These are phyloP conservation scores for Daedalea quercina DNA, from an alignment of 768 basidiomycete species.

Conservation along the genomic window DNA sequence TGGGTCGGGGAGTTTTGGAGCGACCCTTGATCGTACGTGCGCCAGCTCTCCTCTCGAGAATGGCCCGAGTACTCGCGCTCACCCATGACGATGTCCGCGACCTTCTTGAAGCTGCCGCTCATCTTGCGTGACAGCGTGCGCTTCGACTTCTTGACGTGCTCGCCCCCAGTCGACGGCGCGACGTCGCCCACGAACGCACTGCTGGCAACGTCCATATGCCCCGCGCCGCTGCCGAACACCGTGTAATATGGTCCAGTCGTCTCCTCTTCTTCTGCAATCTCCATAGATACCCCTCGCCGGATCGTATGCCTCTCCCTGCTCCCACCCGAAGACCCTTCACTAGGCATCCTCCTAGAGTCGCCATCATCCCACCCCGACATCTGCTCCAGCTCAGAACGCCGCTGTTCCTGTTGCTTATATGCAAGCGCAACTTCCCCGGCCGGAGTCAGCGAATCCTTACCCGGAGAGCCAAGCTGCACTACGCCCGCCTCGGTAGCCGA, in stretches of 20 bases:
- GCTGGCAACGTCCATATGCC: constrained; percentile 37
- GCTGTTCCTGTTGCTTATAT: constrained; percentile 39
- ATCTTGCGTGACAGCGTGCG: constrained; percentile 29
- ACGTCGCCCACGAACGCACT: constrained; percentile 34
- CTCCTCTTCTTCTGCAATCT: constrained; percentile 16
- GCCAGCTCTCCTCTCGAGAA: constrained; percentile 8
- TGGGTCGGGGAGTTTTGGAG: background rate
- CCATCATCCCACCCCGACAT: constrained; percentile 23
- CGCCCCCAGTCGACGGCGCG: constrained; percentile 4
- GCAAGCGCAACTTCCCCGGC: constrained; percentile 39
- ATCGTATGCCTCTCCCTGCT: background rate
- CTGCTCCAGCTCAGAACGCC: constrained; percentile 22
- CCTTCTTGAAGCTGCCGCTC: constrained; percentile 25
- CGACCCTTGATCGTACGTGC: background rate
- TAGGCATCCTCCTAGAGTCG: background rate
- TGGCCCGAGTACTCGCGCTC: constrained; percentile 6
- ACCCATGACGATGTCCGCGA: constrained; percentile 11
- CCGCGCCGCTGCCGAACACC: constrained; percentile 43
- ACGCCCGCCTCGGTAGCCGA: background rate
- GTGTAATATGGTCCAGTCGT: constrained; percentile 45
- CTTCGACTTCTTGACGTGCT: constrained; percentile 9
- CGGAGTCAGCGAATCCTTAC: constrained; percentile 29
- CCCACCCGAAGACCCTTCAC: background rate
- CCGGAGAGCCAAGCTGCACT: background rate
- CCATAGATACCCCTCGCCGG: constrained; percentile 4